A percentile compares a stretch with the other conserved stretches of the same genome.
These are phyloP conservation scores for Purpureocillium takamizusanense DNA, from an alignment of 2,329 filamentous ascomycete genomes.

Conservation along the genomic window DNA sequence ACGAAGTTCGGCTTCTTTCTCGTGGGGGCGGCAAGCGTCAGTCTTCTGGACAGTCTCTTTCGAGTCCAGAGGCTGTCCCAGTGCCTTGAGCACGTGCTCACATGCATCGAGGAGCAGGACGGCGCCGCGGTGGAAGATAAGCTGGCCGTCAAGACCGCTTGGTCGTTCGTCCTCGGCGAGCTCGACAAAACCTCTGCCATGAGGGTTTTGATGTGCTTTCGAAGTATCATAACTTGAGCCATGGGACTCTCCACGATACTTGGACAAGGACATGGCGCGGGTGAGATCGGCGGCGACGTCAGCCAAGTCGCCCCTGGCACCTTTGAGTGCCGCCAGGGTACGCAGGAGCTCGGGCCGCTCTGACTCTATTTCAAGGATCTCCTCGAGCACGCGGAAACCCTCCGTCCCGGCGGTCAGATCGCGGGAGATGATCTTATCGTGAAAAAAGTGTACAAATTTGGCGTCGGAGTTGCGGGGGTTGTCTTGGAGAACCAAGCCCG, in stretches of 20 bases:
- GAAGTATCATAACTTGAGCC: conserved; percentile 36
- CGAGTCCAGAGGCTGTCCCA: no score
- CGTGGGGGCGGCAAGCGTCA: no score
- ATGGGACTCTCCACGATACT: conserved; percentile 45
- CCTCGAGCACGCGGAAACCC: conserved; percentile 54
- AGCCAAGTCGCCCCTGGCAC: conserved; percentile 66
- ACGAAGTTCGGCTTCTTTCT: no score
- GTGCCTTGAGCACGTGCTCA: conserved; percentile 41
- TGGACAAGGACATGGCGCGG: conserved; percentile 48
- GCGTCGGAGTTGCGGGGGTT: conserved; percentile 62
- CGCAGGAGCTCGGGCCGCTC: conserved; percentile 58
- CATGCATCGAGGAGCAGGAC: conserved; percentile 66
- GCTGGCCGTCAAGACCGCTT: conserved; percentile 63
- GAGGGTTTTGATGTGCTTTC: no score
- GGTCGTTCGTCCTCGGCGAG: conserved; percentile 48
- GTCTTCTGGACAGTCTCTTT: no score
- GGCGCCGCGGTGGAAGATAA: conserved; percentile 67
- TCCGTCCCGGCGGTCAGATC: conserved; percentile 67
- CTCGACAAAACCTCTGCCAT: no score
- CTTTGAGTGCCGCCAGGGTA: conserved; percentile 64
- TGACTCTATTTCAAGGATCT: conserved; percentile 57
- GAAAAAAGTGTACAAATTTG: conserved; percentile 86
- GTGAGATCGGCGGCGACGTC: conserved; percentile 65
- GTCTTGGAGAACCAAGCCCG: conserved; percentile 61
- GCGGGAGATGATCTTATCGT: conserved; percentile 76